Evolutionary conservation across 805 yeast species (phyloP).

Genomic region (Wickerhamomyces rabaulensis): DNA sequence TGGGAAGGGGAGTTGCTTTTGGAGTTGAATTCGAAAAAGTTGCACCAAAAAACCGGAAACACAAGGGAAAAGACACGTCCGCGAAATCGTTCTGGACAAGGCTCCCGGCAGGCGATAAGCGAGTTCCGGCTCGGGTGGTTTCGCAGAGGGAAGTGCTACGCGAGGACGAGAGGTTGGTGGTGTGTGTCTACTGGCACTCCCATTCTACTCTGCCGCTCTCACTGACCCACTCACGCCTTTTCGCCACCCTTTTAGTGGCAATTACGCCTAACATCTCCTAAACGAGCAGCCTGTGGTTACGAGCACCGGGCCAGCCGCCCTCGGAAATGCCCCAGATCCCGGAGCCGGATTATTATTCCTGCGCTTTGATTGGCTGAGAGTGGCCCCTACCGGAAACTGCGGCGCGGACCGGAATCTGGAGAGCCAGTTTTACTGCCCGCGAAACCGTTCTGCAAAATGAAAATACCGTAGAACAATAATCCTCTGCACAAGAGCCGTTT

Average conservation of each 20-base stretch:
- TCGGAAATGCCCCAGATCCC: background rate
- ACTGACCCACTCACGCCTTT: background rate
- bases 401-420: too few species aligned
- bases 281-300: background rate
- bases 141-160: too few species aligned
- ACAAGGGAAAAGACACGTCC: background rate
- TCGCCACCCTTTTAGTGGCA: background rate
- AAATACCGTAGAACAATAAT: too few species aligned
- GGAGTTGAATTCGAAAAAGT: background rate
- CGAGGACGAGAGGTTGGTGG: too few species aligned
- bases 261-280: too few species aligned
- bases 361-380: background rate
- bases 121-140: background rate
- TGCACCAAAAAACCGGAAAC: background rate
- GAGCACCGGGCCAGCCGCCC: background rate
- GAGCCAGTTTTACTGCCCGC: background rate
- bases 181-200: too few species aligned
- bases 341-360: background rate
- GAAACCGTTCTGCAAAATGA: background rate
- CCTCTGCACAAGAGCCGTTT: too few species aligned
- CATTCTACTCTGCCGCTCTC: too few species aligned
- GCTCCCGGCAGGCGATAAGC: background rate
- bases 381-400: background rate
- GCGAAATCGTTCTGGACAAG: background rate
- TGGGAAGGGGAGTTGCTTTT: background rate